These are phyloP conservation scores for Trichosanthes cucumerina DNA, from an alignment of 306 rosid genomes.

Conservation along the genomic window DNA sequence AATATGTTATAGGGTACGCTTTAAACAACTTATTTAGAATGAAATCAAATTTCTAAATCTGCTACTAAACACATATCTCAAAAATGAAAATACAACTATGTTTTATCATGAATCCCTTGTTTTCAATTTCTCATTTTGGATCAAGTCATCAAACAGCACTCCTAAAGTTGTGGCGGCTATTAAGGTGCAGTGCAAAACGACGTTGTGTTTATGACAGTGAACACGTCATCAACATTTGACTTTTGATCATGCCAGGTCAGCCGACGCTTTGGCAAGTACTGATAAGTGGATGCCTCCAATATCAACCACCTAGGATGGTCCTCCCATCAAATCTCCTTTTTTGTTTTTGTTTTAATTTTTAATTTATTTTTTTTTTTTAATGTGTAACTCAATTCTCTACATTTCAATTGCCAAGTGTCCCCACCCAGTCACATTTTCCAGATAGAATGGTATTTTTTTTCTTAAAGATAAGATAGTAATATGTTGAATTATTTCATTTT, in stretches of 20 bases:
- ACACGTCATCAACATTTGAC: neutral
- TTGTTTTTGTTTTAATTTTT: neutral
- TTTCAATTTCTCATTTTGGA: no score
- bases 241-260: neutral
- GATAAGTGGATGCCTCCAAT: constrained; percentile 1
- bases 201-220: neutral
- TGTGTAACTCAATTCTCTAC: neutral
- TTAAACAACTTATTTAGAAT: no score
- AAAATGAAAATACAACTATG: no score
- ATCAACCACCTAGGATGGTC: constrained; percentile 6
- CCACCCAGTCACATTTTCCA: neutral
- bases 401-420: neutral
- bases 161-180: neutral
- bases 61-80: no score
- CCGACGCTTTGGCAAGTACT: neutral
- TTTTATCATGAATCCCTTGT: no score
- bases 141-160: no score
- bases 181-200: neutral
- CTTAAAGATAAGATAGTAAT: neutral
- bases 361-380: neutral
- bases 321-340: neutral
- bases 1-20: no score
- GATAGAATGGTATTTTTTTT: neutral
- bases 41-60: no score
- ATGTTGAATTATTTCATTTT: neutral